Percentiles rank a stretch among this genome's conserved stretches.
These are phyloP conservation scores for Byssoonygena ceratinophila DNA, from an alignment of 2,329 filamentous ascomycete species.

Conservation along the genomic window DNA sequence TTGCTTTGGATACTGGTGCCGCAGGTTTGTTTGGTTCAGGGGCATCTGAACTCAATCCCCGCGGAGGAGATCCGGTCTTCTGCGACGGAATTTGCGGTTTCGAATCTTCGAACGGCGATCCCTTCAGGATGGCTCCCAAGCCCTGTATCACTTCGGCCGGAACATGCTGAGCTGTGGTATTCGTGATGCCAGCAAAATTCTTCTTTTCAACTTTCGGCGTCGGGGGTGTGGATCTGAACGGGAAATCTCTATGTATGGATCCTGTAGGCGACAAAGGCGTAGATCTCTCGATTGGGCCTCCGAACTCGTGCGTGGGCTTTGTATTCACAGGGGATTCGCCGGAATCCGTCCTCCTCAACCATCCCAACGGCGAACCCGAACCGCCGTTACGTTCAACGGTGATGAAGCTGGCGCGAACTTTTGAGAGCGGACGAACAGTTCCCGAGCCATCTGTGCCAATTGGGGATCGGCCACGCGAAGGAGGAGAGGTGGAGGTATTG, in stretches of 20 bases:
- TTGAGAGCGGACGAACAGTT: conserved; percentile 54
- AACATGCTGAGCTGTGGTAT: conserved; percentile 1
- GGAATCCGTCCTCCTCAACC: conserved; percentile 34
- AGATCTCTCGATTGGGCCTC: conserved; percentile 20
- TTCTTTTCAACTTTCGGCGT: neutral
- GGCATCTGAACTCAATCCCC: conserved; percentile 5
- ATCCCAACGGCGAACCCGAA: conserved; percentile 27
- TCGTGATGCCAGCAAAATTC: neutral
- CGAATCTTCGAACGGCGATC: conserved; percentile 23
- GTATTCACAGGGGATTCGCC: conserved; percentile 26
- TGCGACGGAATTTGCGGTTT: conserved; percentile 11
- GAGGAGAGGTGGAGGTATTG: conserved; percentile 53
- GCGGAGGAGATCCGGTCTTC: conserved; percentile 4
- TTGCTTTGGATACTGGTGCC: conserved; percentile 6
- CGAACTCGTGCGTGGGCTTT: conserved; percentile 23
- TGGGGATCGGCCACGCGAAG: conserved; percentile 60
- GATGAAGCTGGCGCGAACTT: conserved; percentile 65
- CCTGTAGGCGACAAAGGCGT: conserved; percentile 12
- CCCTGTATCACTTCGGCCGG: conserved; percentile 11
- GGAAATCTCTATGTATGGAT: conserved; percentile 6
- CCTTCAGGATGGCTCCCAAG: conserved; percentile 24
- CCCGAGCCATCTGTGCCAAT: conserved; percentile 37
- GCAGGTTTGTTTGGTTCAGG: conserved; percentile 3
- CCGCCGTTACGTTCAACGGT: conserved; percentile 47
- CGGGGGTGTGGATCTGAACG: conserved; percentile 7